These are phyloP conservation scores for Anisodus acutangulus DNA, from an alignment of 257 asterid species.

Conservation along the genomic window DNA sequence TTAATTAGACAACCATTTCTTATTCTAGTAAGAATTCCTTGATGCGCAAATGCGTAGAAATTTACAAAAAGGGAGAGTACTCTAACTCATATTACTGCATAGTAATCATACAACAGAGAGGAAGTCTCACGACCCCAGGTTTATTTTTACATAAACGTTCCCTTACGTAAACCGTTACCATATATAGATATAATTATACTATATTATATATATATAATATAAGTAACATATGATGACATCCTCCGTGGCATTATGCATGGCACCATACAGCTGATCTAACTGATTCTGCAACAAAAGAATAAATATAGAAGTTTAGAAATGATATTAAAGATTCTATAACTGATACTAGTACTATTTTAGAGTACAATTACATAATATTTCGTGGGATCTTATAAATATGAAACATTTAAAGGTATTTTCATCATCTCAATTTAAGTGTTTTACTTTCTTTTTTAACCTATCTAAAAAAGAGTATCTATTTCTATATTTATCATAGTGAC, in stretches of 20 bases:
- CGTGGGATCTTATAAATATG: too few relatives aligned
- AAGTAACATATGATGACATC: background rate
- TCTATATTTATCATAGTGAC: too few relatives aligned
- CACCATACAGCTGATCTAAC: background rate
- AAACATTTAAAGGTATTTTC: too few relatives aligned
- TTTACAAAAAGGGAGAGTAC: background rate
- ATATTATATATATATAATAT: background rate
- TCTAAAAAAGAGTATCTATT: too few relatives aligned
- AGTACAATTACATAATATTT: too few relatives aligned
- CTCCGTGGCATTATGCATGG: background rate
- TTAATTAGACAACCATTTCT: too few relatives aligned
- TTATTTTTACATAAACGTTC: background rate
- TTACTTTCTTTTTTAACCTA: too few relatives aligned
- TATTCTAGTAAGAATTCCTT: background rate
- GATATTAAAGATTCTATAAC: too few relatives aligned
- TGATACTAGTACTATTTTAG: too few relatives aligned
- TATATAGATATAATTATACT: too few relatives aligned
- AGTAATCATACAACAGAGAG: background rate
- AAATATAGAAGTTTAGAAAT: too few relatives aligned
- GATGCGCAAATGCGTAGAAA: background rate
- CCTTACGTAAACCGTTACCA: background rate
- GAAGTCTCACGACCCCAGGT: background rate
- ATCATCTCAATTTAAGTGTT: too few relatives aligned
- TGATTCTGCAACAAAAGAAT: background rate
- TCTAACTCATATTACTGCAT: background rate